Percentiles rank a stretch among this genome's conserved stretches.
Conservation (phyloP, 2,329 filamentous ascomycete genomes). For the Fusarium fujikuroi region DNA sequence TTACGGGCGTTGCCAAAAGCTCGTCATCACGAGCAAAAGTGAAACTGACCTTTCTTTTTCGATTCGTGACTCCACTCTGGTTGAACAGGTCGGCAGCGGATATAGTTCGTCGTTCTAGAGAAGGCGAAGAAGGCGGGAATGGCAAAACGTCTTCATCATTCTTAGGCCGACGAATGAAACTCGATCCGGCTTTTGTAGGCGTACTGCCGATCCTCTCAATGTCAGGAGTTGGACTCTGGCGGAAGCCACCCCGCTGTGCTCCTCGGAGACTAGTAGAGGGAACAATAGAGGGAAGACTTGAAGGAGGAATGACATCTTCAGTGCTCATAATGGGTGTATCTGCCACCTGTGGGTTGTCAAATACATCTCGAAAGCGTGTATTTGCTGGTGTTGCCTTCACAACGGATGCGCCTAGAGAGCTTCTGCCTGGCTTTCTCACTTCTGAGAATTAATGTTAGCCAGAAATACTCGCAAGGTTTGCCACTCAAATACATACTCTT, state of each 20-base stretch:
- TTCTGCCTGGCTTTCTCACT: conserved; percentile 61
- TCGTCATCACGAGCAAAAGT: conserved; percentile 26
- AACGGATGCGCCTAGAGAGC: conserved; percentile 52
- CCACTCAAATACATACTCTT: conserved; percentile 57
- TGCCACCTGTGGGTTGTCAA: conserved; percentile 48
- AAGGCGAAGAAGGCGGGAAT: conserved; percentile 52
- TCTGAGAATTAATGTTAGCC: conserved; percentile 55
- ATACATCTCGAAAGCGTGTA: conserved; percentile 63
- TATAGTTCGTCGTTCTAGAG: conserved; percentile 42
- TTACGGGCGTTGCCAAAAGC: conserved; percentile 54
- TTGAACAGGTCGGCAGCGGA: conserved; percentile 25
- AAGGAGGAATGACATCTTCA: conserved; percentile 51
- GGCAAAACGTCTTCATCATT: conserved; percentile 41
- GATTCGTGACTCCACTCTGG: conserved; percentile 22
- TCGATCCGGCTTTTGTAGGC: conserved; percentile 43
- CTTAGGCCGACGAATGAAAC: conserved; percentile 46
- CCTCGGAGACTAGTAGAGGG: conserved; percentile 55
- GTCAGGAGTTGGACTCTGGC: conserved; percentile 45
- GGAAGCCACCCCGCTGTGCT: conserved; percentile 47
- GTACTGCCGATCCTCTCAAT: conserved; percentile 47
- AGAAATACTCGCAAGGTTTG: background rate
- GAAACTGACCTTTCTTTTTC: conserved; percentile 33
- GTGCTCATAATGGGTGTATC: conserved; percentile 38
- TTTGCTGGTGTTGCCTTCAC: conserved; percentile 69
- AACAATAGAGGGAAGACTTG: conserved; percentile 52